Evolutionary conservation across 1,139 yeast species (phyloP).

Genomic region (Zhuliangozyma blackwelliae): DNA sequence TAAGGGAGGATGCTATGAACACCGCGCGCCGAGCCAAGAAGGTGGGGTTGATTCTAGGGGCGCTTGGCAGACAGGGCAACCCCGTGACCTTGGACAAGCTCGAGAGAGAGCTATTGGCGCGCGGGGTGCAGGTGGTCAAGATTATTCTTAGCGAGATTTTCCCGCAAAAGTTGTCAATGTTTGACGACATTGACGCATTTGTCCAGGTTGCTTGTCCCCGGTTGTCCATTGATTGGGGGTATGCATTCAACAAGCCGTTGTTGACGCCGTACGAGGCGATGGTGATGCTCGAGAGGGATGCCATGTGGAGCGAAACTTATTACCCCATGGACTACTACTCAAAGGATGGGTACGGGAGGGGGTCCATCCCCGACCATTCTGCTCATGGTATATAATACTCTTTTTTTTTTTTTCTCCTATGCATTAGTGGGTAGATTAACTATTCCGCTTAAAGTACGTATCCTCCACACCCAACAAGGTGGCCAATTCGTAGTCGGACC

Average conservation of each 20-base stretch:
- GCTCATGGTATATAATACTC: conserved; percentile 1
- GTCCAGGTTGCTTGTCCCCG: conserved; percentile 98
- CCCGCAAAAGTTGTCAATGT: conserved; percentile 91
- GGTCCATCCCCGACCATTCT: conserved; percentile 51
- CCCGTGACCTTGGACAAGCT: conserved; percentile 66
- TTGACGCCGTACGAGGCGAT: conserved; percentile 95
- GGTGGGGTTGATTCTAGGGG: conserved; percentile 88
- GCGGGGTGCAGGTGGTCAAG: conserved; percentile 69
- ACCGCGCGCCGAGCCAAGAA: conserved; percentile 58
- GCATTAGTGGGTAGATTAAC: no score
- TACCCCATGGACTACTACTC: conserved; percentile 98
- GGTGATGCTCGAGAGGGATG: conserved; percentile 77
- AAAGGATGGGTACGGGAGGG: conserved; percentile 90
- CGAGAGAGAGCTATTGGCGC: conserved; percentile 46
- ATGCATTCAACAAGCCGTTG: conserved; percentile 88
- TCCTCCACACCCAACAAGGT: conserved; percentile 61
- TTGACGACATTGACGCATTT: conserved; percentile 91
- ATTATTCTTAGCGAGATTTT: conserved; percentile 88
- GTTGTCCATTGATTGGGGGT: conserved; percentile 97
- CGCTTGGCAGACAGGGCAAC: conserved; percentile 94
- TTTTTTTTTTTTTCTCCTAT: conserved; percentile 1
- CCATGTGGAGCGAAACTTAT: conserved; percentile 57
- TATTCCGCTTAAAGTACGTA: no score
- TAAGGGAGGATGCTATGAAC: conserved; percentile 70
- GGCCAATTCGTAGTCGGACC: conserved; percentile 59